These are phyloP conservation scores for Hypomyces perniciosus DNA, from an alignment of 2,329 filamentous ascomycete species.

Conservation along the genomic window DNA sequence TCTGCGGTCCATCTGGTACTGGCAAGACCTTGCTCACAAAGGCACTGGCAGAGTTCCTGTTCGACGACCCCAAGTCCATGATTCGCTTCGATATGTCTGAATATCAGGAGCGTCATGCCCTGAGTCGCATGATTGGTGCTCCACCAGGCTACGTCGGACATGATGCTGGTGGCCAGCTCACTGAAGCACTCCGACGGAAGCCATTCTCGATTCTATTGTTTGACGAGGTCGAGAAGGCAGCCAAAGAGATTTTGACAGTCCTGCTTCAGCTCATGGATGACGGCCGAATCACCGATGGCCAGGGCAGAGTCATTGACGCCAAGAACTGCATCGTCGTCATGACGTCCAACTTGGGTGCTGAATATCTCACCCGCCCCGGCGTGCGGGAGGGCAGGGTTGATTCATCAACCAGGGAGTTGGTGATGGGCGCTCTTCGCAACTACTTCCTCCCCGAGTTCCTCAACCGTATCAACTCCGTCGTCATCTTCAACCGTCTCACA, in stretches of 20 bases:
- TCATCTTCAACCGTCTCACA: slow-evolving; percentile 97
- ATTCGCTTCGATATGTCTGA: slow-evolving; percentile 99
- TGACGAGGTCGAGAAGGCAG: slow-evolving; percentile 97
- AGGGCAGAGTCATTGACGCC: slow-evolving; percentile 89
- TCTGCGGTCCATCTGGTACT: slow-evolving; percentile 96
- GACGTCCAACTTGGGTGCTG: slow-evolving; percentile 95
- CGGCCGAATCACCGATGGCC: slow-evolving; percentile 94
- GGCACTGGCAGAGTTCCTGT: slow-evolving; percentile 93
- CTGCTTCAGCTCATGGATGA: slow-evolving; percentile 99
- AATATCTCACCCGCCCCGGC: slow-evolving; percentile 78
- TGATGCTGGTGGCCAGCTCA: slow-evolving; percentile 91
- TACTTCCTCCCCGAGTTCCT: slow-evolving; percentile 99
- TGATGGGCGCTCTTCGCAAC: slow-evolving; percentile 84
- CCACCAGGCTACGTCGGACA: slow-evolving; percentile 96
- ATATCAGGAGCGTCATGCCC: slow-evolving; percentile 93
- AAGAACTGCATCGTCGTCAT: slow-evolving; percentile 99
- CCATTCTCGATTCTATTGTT: slow-evolving; percentile 98
- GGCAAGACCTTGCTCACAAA: slow-evolving; percentile 98
- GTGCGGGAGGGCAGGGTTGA: slow-evolving; percentile 81
- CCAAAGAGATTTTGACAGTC: slow-evolving; percentile 94
- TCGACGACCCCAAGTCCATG: slow-evolving; percentile 96
- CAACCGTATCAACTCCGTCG: slow-evolving; percentile 91
- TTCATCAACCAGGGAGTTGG: slow-evolving; percentile 74
- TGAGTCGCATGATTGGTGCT: slow-evolving; percentile 96
- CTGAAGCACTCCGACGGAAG: slow-evolving; percentile 85